Evolutionary conservation across 2,329 filamentous ascomycete species (phyloP).

Genomic region (Ceratocystis variospora): DNA sequence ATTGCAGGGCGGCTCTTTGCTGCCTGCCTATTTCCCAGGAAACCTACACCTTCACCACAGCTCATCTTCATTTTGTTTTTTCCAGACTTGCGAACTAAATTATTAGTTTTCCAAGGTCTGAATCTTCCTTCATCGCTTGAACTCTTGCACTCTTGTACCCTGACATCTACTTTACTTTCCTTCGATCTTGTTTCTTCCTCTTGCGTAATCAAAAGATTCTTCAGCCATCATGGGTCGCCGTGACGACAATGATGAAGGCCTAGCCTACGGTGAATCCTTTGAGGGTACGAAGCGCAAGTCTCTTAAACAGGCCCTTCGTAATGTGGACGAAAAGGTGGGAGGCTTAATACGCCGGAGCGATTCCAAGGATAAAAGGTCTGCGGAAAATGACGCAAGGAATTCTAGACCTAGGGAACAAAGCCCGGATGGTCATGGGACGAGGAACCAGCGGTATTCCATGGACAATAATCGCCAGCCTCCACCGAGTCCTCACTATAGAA

Average conservation of each 20-base stretch:
- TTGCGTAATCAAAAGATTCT: background rate
- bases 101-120: background rate
- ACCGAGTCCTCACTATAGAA: background rate
- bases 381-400: background rate
- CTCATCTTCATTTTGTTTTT: background rate
- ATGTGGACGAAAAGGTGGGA: constrained; percentile 6
- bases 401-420: background rate
- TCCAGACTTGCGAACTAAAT: background rate
- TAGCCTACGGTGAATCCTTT: constrained; percentile 17
- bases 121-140: background rate
- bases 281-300: constrained; percentile 14
- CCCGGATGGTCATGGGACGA: background rate
- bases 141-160: background rate
- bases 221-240: constrained; percentile 7
- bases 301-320: constrained; percentile 12
- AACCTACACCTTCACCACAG: background rate
- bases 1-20: background rate
- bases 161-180: background rate
- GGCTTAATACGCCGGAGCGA: background rate
- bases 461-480: background rate
- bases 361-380: background rate
- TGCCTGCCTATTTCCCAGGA: background rate
- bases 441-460: background rate
- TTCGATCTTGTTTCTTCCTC: background rate
- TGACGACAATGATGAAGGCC: constrained; percentile 14